Conservation (phyloP, 495 filamentous ascomycete genomes). For the Cercophora newfieldiana region DNA sequence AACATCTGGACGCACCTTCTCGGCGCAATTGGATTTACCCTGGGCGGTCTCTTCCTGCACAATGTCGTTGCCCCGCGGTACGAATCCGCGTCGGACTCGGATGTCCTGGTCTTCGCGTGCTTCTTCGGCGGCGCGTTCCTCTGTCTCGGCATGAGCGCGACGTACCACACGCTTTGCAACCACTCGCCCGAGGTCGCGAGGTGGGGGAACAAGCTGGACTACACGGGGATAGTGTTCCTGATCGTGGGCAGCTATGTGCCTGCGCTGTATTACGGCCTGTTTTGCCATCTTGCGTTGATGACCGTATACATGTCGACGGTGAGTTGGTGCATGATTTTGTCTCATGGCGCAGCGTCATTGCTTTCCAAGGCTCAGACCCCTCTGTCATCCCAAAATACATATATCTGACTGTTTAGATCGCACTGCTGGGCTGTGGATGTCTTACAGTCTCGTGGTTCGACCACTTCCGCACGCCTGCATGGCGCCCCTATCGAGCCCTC, state of each 20-base stretch:
- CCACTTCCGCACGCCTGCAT: constrained; percentile 75
- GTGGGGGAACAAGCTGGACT: constrained; percentile 70
- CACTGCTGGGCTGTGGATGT: constrained; percentile 71
- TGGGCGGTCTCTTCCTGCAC: constrained; percentile 37
- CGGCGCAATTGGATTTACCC: constrained; percentile 53
- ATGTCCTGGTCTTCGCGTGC: constrained; percentile 70
- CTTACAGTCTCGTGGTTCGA: constrained; percentile 73
- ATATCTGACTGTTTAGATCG: constrained; percentile 57
- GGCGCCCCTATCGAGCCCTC: constrained; percentile 79
- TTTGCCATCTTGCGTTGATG: constrained; percentile 61
- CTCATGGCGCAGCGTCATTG: too few relatives aligned
- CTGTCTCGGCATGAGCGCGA: constrained; percentile 84
- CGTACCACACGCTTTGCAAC: constrained; percentile 54
- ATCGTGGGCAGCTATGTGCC: constrained; percentile 89
- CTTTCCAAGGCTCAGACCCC: too few relatives aligned
- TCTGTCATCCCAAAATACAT: too few relatives aligned
- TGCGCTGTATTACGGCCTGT: constrained; percentile 84
- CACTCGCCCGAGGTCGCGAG: constrained; percentile 43
- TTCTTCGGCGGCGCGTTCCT: constrained; percentile 75
- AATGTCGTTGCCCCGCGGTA: constrained; percentile 63
- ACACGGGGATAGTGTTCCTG: constrained; percentile 84
- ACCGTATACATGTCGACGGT: constrained; percentile 75
- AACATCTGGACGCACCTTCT: constrained; percentile 92
- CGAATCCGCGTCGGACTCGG: constrained; percentile 58
- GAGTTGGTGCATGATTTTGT: constrained; percentile 24